Percentiles rank a stretch among this genome's conserved stretches.
Conservation (phyloP, 1,139 yeast genomes). For the Debaryomyces fabryi region DNA sequence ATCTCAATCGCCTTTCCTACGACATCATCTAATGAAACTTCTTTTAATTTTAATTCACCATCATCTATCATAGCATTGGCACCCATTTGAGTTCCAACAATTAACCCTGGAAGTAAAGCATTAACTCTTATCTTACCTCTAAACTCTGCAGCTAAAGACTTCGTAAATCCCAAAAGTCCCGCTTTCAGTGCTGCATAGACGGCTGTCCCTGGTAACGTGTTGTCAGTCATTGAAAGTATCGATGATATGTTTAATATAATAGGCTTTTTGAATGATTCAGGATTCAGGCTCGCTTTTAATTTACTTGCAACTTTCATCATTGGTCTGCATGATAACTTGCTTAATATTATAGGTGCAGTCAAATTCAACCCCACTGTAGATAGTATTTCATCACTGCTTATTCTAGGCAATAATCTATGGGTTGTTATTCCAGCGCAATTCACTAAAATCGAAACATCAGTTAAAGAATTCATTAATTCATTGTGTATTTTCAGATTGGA, state of each 20-base stretch:
- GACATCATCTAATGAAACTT: slow-evolving; percentile 27
- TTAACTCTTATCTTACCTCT: slow-evolving; percentile 58
- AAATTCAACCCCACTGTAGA: slow-evolving; percentile 63
- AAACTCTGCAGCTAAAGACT: slow-evolving; percentile 64
- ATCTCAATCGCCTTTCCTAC: slow-evolving; percentile 32
- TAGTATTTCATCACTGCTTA: slow-evolving; percentile 45
- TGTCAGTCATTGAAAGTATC: slow-evolving; percentile 52
- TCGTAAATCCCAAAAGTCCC: slow-evolving; percentile 70
- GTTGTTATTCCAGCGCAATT: slow-evolving; percentile 87
- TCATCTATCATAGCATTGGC: slow-evolving; percentile 24
- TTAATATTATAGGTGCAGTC: slow-evolving; percentile 62
- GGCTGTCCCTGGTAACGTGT: slow-evolving; percentile 60
- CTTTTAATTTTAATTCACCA: slow-evolving; percentile 16
- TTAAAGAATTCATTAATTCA: slow-evolving; percentile 15
- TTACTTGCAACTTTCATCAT: slow-evolving; percentile 43
- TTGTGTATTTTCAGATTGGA: neutral
- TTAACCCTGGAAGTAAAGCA: slow-evolving; percentile 72
- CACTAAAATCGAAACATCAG: slow-evolving; percentile 51
- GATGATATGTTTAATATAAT: slow-evolving; percentile 71
- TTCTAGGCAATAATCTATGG: slow-evolving; percentile 52
- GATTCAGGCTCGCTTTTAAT: slow-evolving; percentile 5
- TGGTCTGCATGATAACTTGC: slow-evolving; percentile 46
- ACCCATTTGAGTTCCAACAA: slow-evolving; percentile 76
- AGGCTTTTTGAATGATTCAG: slow-evolving; percentile 20
- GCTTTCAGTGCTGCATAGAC: slow-evolving; percentile 84